Percentiles rank a stretch among this genome's conserved stretches.
These are phyloP conservation scores for Trifolium subterraneum DNA, from an alignment of 306 rosid species.

Conservation along the genomic window DNA sequence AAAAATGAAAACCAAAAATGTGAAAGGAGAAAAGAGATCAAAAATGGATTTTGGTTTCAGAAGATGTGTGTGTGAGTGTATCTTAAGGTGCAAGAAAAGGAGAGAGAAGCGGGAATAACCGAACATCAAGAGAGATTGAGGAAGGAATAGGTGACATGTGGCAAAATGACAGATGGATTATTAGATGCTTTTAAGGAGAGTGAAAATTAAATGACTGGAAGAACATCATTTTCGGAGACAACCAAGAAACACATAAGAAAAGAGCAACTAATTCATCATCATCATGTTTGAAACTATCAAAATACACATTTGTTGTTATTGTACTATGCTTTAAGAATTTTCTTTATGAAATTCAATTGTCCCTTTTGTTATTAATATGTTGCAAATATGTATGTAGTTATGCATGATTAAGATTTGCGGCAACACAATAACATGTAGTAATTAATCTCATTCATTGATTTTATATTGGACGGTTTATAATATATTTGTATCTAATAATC, in stretches of 20 bases:
- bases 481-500: too few relatives aligned
- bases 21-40: background rate
- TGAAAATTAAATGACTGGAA: constrained; percentile 28
- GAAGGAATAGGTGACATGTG: constrained; percentile 30
- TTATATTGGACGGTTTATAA: too few relatives aligned
- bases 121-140: background rate
- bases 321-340: background rate
- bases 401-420: too few relatives aligned
- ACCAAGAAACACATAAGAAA: background rate
- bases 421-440: too few relatives aligned
- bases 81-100: constrained; percentile 8
- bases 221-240: constrained; percentile 40
- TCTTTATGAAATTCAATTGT: background rate
- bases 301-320: background rate
- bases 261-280: background rate
- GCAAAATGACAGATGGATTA: background rate
- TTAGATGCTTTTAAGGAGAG: constrained; percentile 7
- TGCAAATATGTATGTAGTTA: too few relatives aligned
- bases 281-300: background rate
- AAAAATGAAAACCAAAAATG: background rate
- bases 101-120: background rate
- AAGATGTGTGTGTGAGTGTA: background rate
- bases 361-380: too few relatives aligned
- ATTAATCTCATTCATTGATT: too few relatives aligned
- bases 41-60: background rate